phyloP scores from a whole-genome alignment of 2,329 filamentous ascomycete species.

The Cadophora luteo-olivacea region DNA sequence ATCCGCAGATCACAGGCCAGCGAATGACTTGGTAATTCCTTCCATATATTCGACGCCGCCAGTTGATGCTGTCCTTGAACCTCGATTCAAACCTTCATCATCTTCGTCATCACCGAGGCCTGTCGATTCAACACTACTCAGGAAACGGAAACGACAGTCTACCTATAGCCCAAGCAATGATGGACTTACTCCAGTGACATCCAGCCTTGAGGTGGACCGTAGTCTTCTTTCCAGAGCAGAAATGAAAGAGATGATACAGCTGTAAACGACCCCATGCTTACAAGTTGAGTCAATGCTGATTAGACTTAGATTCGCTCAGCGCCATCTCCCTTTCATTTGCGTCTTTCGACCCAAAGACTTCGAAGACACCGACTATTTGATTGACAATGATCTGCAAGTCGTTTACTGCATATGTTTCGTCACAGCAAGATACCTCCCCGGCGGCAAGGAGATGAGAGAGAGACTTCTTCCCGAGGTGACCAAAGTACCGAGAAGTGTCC shows the following conservation, averaged over 20 bases:
- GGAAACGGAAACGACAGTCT: constrained; percentile 20
- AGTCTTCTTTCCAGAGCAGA: constrained; percentile 18
- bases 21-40: constrained; percentile 14
- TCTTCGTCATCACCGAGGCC: neutral
- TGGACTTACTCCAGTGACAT: constrained; percentile 12
- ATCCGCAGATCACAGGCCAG: neutral
- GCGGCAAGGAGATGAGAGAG: constrained; percentile 24
- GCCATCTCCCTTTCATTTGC: constrained; percentile 20
- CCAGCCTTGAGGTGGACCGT: constrained; percentile 8
- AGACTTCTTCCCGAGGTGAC: constrained; percentile 22
- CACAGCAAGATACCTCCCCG: constrained; percentile 26
- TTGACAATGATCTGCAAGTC: constrained; percentile 21
- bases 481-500: constrained; percentile 15
- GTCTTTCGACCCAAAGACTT: constrained; percentile 19
- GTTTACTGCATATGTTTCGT: constrained; percentile 28
- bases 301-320: constrained; percentile 16
- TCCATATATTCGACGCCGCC: constrained; percentile 30
- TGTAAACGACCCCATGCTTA: no score
- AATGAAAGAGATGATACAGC: constrained; percentile 26
- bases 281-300: neutral
- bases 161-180: constrained; percentile 2
- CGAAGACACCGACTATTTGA: constrained; percentile 18
- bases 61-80: constrained; percentile 21
- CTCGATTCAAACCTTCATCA: neutral
- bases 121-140: neutral